phyloP scores from a whole-genome alignment of 495 filamentous ascomycete genomes.

The Neurospora tetrasperma region DNA sequence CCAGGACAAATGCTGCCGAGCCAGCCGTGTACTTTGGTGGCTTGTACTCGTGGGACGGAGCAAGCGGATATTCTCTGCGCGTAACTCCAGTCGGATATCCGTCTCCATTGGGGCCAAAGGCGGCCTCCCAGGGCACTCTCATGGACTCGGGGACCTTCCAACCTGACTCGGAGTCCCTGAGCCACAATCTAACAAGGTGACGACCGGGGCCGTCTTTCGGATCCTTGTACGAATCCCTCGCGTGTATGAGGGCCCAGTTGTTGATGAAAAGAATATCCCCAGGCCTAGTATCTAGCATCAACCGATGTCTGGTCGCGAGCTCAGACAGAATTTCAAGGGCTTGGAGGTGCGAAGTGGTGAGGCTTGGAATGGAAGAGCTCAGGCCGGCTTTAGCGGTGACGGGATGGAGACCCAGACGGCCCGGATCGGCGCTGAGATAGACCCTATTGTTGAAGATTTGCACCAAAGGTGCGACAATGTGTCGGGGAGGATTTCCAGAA shows the following conservation, averaged over 20 bases:
- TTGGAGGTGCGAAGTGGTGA: constrained; percentile 23
- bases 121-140: constrained; percentile 34
- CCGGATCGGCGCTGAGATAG: constrained; percentile 31
- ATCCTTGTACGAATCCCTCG: constrained; percentile 39
- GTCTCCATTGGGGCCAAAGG: constrained; percentile 22
- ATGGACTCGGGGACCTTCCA: constrained; percentile 33
- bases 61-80: constrained; percentile 25
- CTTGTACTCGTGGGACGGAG: constrained; percentile 30
- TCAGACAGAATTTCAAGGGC: constrained; percentile 25
- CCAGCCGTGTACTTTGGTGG: constrained; percentile 34
- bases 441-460: constrained; percentile 24
- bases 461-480: constrained; percentile 30
- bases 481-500: constrained; percentile 22
- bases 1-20: constrained; percentile 34
- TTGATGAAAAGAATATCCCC: constrained; percentile 57
- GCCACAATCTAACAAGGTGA: constrained; percentile 44
- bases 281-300: constrained; percentile 36
- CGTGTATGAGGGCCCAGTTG: constrained; percentile 52
- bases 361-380: constrained; percentile 19
- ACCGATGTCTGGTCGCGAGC: constrained; percentile 24
- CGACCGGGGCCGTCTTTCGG: constrained; percentile 17
- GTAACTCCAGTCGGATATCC: constrained; percentile 9
- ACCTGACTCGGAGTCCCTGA: constrained; percentile 30
- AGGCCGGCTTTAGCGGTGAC: constrained; percentile 5
- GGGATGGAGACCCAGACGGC: constrained; percentile 34